Evolutionary conservation across 108 stramenopile species (phyloP).

Genomic region (Cyclotella choctawhatcheeana): DNA sequence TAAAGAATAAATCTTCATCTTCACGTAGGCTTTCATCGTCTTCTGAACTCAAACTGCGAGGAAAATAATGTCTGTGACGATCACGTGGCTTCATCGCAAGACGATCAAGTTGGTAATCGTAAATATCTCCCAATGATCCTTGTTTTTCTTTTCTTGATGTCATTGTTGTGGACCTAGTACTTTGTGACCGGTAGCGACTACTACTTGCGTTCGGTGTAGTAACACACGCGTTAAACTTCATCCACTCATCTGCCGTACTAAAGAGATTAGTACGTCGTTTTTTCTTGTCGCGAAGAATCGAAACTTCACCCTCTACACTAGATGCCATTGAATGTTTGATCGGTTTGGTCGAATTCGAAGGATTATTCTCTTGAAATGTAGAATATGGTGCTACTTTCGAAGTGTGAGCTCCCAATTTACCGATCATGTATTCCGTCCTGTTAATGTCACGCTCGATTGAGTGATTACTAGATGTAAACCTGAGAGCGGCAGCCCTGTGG

Average conservation of each 20-base stretch:
- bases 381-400: neutral
- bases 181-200: neutral
- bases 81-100: slow-evolving; percentile 7
- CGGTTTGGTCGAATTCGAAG: neutral
- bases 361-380: no score
- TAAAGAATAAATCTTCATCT: slow-evolving; percentile 1
- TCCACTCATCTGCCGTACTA: neutral
- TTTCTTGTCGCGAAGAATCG: neutral
- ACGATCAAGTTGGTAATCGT: slow-evolving; percentile 9
- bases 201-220: neutral
- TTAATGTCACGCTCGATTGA: no score
- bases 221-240: neutral
- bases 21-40: no score
- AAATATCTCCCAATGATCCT: slow-evolving; percentile 9
- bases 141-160: neutral
- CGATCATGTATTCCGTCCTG: no score
- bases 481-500: neutral
- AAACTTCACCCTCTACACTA: neutral
- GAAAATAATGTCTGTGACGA: neutral
- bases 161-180: neutral
- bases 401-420: neutral
- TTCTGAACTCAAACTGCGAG: neutral
- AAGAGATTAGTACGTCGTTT: neutral
- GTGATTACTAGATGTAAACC: no score
- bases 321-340: neutral